Conservation (phyloP, 202 grass and related monocot genomes). For the Schoenoplectus tabernaemontani region DNA sequence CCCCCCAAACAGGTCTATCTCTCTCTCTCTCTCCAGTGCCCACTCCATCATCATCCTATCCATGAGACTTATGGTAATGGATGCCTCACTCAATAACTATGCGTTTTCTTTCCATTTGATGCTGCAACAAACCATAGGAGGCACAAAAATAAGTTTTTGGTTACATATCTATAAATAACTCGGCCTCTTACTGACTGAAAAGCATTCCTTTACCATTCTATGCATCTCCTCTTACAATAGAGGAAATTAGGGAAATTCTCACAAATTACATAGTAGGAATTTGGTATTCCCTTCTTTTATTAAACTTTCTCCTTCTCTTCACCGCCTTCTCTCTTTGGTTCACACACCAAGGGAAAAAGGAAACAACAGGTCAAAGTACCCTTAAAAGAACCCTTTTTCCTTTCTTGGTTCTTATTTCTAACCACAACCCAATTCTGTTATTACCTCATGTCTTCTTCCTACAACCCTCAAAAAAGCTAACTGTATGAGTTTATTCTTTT, state of each 20-base stretch:
- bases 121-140: constrained; percentile 25
- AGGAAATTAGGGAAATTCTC: constrained; percentile 9
- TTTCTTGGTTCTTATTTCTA: constrained; percentile 10
- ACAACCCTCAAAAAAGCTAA: background rate
- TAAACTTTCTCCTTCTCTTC: constrained; percentile 13
- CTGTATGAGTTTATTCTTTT: background rate
- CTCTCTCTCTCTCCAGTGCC: constrained; percentile 27
- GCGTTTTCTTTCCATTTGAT: constrained; percentile 23
- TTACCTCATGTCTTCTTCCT: constrained; percentile 2
- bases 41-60: constrained; percentile 26
- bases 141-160: constrained; percentile 22
- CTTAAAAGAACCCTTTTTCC: constrained; percentile 16
- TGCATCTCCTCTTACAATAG: constrained; percentile 14
- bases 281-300: constrained; percentile 18
- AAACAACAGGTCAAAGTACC: constrained; percentile 15
- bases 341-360: too few species aligned
- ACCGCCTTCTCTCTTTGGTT: too few species aligned
- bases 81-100: constrained; percentile 23
- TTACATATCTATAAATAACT: constrained; percentile 21
- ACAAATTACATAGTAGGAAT: constrained; percentile 5
- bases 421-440: background rate
- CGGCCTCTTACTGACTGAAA: constrained; percentile 10
- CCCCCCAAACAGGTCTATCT: too few species aligned
- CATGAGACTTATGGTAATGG: constrained; percentile 31
- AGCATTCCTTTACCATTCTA: constrained; percentile 16